phyloP scores from a whole-genome alignment of 352 stramenopile genomes.

The Phytophthora pinifolia region DNA sequence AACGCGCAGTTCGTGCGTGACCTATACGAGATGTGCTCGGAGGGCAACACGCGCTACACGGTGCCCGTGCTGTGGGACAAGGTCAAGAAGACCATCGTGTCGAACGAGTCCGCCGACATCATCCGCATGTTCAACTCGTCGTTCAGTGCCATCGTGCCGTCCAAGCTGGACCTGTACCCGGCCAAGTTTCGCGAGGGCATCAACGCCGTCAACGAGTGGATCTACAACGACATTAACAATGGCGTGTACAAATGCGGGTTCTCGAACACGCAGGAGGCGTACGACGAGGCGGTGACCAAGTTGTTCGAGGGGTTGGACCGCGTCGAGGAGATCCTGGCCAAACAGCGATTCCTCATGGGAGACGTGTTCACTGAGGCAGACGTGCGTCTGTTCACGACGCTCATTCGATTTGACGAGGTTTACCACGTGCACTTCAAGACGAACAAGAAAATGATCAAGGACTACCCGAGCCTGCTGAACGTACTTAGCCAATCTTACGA shows the following conservation, averaged over 20 bases:
- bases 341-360: slow-evolving; percentile 65
- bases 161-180: slow-evolving; percentile 81
- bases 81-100: slow-evolving; percentile 90
- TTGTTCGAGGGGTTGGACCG: slow-evolving; percentile 73
- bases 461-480: slow-evolving; percentile 88
- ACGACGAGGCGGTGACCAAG: slow-evolving; percentile 77
- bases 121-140: slow-evolving; percentile 91
- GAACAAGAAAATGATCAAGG: slow-evolving; percentile 86
- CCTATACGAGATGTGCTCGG: slow-evolving; percentile 80
- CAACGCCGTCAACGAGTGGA: slow-evolving; percentile 91
- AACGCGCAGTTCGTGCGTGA: slow-evolving; percentile 64
- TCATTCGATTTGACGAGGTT: slow-evolving; percentile 83
- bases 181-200: slow-evolving; percentile 75
- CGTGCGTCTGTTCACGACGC: slow-evolving; percentile 77
- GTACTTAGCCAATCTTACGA: slow-evolving; percentile 26
- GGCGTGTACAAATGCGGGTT: slow-evolving; percentile 93
- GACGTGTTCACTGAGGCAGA: slow-evolving; percentile 78
- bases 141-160: slow-evolving; percentile 74
- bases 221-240: slow-evolving; percentile 93
- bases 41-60: slow-evolving; percentile 81
- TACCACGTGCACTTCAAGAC: slow-evolving; percentile 90
- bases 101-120: slow-evolving; percentile 94
- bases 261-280: slow-evolving; percentile 84
- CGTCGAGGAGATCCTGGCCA: slow-evolving; percentile 66
- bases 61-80: slow-evolving; percentile 93